phyloP scores from a whole-genome alignment of 1,284 basidiomycete genomes.

The Melampsora medusae region DNA sequence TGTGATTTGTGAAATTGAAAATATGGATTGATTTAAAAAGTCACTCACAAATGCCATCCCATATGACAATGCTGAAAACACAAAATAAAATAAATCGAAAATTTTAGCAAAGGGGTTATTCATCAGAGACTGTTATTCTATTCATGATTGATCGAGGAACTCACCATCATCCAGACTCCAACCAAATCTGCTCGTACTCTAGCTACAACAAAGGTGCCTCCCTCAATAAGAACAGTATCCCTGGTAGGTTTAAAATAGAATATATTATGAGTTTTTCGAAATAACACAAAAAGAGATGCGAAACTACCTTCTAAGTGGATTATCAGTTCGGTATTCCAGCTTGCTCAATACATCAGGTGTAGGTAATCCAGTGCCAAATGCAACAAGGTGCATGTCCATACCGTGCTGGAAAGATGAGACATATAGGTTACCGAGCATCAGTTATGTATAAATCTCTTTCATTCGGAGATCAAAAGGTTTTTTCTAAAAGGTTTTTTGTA shows the following conservation, averaged over 20 bases:
- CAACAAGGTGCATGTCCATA: constrained; percentile 42
- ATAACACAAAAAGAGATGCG: not conserved
- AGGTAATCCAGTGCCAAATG: constrained; percentile 20
- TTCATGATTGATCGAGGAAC: not conserved
- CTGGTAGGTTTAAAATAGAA: not conserved
- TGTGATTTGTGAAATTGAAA: no score
- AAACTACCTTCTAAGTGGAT: constrained; percentile 12
- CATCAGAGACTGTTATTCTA: not conserved
- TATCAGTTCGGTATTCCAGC: constrained; percentile 6
- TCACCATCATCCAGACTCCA: constrained; percentile 42
- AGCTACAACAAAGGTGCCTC: constrained; percentile 16
- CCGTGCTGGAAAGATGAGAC: constrained; percentile 18
- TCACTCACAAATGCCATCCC: constrained; percentile 40
- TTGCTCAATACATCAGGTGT: not conserved
- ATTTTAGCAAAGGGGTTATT: not conserved
- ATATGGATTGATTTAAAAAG: not conserved
- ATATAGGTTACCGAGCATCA: not conserved
- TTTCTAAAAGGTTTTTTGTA: not conserved
- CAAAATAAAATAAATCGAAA: not conserved
- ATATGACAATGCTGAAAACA: constrained; percentile 37
- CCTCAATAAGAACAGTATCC: constrained; percentile 31
- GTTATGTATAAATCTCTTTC: not conserved
- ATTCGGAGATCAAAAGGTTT: no score
- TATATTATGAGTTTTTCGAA: not conserved
- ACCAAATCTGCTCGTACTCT: constrained; percentile 32